Percentiles rank a stretch among this genome's conserved stretches.
phyloP scores from a whole-genome alignment of 148 eudicot species.

The Rheum nobile region DNA sequence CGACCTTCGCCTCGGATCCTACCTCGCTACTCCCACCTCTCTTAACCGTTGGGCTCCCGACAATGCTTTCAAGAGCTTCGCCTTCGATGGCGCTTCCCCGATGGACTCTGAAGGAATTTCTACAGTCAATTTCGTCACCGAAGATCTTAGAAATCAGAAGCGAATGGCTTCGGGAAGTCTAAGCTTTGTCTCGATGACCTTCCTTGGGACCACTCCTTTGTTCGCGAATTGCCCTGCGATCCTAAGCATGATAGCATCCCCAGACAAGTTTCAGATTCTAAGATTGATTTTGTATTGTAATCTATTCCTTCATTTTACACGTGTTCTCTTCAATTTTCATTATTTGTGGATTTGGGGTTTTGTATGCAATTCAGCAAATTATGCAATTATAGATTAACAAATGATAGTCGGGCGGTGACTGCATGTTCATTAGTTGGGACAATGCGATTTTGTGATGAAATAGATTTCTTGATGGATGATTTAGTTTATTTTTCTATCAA shows the following conservation, averaged over 20 bases:
- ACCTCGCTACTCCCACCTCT: conserved; percentile 9
- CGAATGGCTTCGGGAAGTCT: too few relatives aligned
- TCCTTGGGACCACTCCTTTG: too few relatives aligned
- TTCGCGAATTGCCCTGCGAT: too few relatives aligned
- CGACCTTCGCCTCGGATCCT: conserved; percentile 10
- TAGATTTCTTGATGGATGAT: neutral
- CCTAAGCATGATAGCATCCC: conserved; percentile 53
- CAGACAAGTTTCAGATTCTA: conserved; percentile 41
- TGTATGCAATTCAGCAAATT: neutral
- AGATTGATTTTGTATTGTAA: neutral
- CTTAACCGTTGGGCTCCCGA: conserved; percentile 14
- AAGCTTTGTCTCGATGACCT: too few relatives aligned
- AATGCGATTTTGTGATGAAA: neutral
- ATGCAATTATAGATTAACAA: too few relatives aligned
- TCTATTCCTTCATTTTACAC: neutral
- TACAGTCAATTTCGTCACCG: conserved; percentile 37
- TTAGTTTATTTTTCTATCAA: neutral
- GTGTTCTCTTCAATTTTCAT: neutral
- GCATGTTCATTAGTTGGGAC: neutral
- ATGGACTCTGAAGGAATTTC: conserved; percentile 24
- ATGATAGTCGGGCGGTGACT: too few relatives aligned
- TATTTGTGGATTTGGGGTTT: neutral
- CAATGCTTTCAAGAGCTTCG: conserved; percentile 5
- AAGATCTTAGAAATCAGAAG: too few relatives aligned
- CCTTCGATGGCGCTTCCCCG: conserved; percentile 9